Base-by-base conservation (phyloP, 1,284 basidiomycete species). In the Rhodotorula mucilaginosa region DNA sequence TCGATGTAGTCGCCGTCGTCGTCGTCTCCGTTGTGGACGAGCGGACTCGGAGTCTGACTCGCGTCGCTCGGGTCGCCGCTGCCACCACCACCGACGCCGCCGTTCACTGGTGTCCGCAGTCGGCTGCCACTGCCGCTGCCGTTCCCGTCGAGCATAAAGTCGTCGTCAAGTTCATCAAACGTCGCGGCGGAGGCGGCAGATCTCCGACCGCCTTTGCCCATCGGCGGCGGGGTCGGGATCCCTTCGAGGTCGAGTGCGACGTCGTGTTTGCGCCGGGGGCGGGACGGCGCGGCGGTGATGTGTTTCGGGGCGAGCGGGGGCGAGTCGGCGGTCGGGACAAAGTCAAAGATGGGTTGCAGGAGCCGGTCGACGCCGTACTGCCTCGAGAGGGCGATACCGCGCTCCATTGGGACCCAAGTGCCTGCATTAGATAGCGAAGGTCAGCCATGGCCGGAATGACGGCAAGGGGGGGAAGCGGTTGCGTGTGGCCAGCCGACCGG, bases 291-390 rank as follows among this genome's bases (percentile, higher is more conserved):
- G 18, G 91, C 88, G 23, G 91, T 91, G 54, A 94, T 85, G 82
- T 99, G 97, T 82, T 99, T 98, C 19, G 97, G 97, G 29, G 97
- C 97, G 47, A 92, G 87, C 29, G 97, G 97, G 2, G 97, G 97
- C 68, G 95, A 97, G 63, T 81, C 81, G 13, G 90, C 88, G 5
- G 90, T 89, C 12, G 96, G 92, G 68, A 91, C 88, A 80, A 96
- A 98, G 80, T 97, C 93, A 73, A 98, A 93, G 75, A 99, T 93
- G 34, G 97, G 93, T 48, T 92, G 89, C n/a, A 99, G 86, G 21
- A 92, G 84, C 34, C 84, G 81, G 76, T 95, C 92, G 79, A 97
- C 95, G 76, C 93, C 93, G 83, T 98, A 99, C 80, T 97, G 93
- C 78, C 89, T 92, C 44, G 93, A 91, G 21, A 99, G 85, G 47